These are phyloP conservation scores for Rhizopus delemar DNA, from an alignment of 371 early-diverging fungal genomes.

Conservation along the genomic window DNA sequence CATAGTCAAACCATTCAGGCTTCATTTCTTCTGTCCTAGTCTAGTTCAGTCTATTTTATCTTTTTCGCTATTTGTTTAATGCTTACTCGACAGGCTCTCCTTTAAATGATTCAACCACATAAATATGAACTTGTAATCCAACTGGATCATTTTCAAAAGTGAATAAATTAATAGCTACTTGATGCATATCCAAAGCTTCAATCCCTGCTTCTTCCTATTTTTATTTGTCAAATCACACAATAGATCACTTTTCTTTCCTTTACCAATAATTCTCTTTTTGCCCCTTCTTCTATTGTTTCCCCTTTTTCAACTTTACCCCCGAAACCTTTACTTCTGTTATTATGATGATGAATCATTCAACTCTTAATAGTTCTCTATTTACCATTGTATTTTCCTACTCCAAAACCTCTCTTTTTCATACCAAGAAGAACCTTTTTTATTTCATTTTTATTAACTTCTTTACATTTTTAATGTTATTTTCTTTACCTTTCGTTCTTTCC, in stretches of 20 bases:
- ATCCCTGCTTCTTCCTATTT: conserved; percentile 64
- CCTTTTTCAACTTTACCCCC: conserved; percentile 74
- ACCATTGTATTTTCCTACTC: conserved; percentile 68
- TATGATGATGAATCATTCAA: background rate
- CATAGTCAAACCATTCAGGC: conserved; percentile 60
- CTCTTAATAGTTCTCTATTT: background rate
- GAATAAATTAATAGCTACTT: conserved; percentile 61
- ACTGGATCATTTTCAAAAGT: conserved; percentile 54
- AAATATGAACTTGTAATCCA: conserved; percentile 63
- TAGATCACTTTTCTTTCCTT: background rate
- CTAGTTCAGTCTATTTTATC: background rate
- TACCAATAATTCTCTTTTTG: conserved; percentile 65
- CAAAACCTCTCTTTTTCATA: conserved; percentile 77
- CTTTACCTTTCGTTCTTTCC: conserved; percentile 28
- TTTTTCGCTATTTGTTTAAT: background rate
- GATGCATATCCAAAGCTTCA: conserved; percentile 39
- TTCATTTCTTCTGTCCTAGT: conserved; percentile 65
- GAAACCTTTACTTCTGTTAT: conserved; percentile 43
- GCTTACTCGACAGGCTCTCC: conserved; percentile 63
- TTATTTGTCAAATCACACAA: background rate
- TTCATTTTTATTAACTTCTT: background rate
- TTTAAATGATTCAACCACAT: conserved; percentile 36
- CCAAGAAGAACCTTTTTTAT: conserved; percentile 61
- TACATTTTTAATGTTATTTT: background rate
- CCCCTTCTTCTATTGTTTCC: conserved; percentile 65